Base-by-base conservation (phyloP, 2,329 filamentous ascomycete species). In the Pyricularia pennisetigena region DNA sequence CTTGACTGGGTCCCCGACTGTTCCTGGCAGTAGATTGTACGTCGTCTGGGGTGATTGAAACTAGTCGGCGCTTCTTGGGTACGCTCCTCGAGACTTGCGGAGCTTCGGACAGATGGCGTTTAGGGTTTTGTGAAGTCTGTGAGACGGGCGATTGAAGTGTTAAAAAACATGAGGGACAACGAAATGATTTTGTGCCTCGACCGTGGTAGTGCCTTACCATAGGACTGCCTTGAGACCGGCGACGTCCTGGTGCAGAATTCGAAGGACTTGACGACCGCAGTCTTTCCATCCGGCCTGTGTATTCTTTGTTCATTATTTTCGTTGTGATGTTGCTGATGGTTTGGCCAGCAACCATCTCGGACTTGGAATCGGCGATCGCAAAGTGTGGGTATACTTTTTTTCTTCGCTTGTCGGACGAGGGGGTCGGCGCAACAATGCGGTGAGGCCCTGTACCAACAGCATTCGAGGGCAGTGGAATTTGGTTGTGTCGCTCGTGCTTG, bases 221-320 rank as follows among this genome's bases (percentile, higher is more conserved):
- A 5, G 41, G 41, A n/a, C 41, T 54, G 41, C 41, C 41, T 54
- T 54, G 41, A 54, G 41, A 54, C 20, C 41, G 41, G 20, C 41
- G 41, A n/a, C 41, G 41, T 54, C 41, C 26, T 12, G 63, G 63
- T 20, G 63, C 32, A 14, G 63, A 32, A 23, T 32, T 65, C n/a
- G 63, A 28, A 28, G 63, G 63, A 26, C 63, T 65, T 12, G 63
- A 29, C 63, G 63, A 65, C 63, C 63, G 24, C 26, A 65, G 63
- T 23, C 63, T 32, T 29, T 65, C 63, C 63, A 65, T 23, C 28
- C 63, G 63, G 16, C 63, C 28, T 3, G 63, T 32, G 29, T 54
- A 54, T 23, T 54, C 41, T 54, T 54, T 54, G 20, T 54, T 54
- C 41, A 54, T 54, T 54, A 54, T 54, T 20, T 54, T n/a, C 8